Evolutionary conservation across 2,329 filamentous ascomycete species (phyloP), one percentile per base, ranked within the genome.

Genomic region (Calonectria hongkongensis): DNA sequence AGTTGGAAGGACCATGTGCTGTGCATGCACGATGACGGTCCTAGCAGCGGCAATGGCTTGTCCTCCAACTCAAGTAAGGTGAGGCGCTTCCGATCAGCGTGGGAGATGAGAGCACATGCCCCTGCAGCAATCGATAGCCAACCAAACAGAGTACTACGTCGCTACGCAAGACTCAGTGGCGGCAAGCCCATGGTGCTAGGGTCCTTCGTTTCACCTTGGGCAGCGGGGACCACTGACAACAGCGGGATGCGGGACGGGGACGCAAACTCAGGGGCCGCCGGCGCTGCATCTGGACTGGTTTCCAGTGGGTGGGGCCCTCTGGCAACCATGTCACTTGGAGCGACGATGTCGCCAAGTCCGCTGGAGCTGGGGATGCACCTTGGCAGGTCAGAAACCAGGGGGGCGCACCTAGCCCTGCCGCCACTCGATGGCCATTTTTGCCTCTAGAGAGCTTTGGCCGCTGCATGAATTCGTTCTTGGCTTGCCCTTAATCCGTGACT

Each of bases 41-140:
- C 47, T 41, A 62, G 67, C 45, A 58, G 70, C 69, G 54, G 50
- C 66, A 70, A 54, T 30, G 56, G 43, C 51, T 54, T 60, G 21
- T 56, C 48, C 25, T 33, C 21, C 65, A 68, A 50, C 47, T 50
- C 39, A 70, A 70, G 48, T 21, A 36, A 68, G 47, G 50, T 36
- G 62, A 68, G 70, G 70, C 73, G 72, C 73, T 79, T 78, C 66
- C n/a, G 58, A 71, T 75, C 30, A 36, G 33, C 3, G 12, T 36
- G 33, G 10, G 66, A 63, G 41, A 72, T 72, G 66, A 73, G 73
- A 70, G 73, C 68, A 54, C 51, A 62, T 54, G 60, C 60, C 68
- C 41, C 43, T 47, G 21, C 28, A 43, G 56, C 56, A 16, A 56
- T 18, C 33, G n/a, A 58, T 39, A 65, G 43, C 69, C 64, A 71